Evolutionary conservation across 2,329 filamentous ascomycete species (phyloP).

Genomic region (Leptodontidium sp.): DNA sequence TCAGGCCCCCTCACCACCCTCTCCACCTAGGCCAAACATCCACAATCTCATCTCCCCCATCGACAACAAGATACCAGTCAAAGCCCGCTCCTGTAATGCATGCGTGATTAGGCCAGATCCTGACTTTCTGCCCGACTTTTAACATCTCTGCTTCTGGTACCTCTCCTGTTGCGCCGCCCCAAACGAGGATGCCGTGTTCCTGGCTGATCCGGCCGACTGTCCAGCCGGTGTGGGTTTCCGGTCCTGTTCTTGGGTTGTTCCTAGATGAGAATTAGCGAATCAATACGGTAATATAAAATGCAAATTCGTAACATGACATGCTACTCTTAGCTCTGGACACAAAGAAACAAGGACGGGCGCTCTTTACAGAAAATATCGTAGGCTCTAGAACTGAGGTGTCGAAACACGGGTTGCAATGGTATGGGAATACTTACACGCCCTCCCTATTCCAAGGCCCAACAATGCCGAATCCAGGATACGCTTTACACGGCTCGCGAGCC

Average conservation of each 20-base stretch:
- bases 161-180: constrained; percentile 49
- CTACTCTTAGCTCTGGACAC: no score
- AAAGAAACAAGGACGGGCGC: no score
- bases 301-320: no score
- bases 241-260: constrained; percentile 48
- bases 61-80: constrained; percentile 78
- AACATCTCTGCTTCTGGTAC: constrained; percentile 58
- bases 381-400: no score
- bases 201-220: constrained; percentile 77
- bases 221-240: constrained; percentile 62
- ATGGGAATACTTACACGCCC: constrained; percentile 24
- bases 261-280: neutral
- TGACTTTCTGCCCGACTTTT: constrained; percentile 69
- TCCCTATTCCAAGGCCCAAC: constrained; percentile 64
- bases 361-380: no score
- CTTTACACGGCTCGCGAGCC: constrained; percentile 75
- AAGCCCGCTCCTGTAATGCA: constrained; percentile 78
- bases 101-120: constrained; percentile 82
- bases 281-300: neutral
- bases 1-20: constrained; percentile 64
- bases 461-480: constrained; percentile 76
- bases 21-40: constrained; percentile 79
- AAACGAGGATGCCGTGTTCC: constrained; percentile 78
- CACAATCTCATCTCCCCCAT: constrained; percentile 71
- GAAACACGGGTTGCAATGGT: no score